Evolutionary conservation across 805 yeast species (phyloP), one percentile per base, ranked within the genome.

Genomic region (Hanseniaspora nectarophila): DNA sequence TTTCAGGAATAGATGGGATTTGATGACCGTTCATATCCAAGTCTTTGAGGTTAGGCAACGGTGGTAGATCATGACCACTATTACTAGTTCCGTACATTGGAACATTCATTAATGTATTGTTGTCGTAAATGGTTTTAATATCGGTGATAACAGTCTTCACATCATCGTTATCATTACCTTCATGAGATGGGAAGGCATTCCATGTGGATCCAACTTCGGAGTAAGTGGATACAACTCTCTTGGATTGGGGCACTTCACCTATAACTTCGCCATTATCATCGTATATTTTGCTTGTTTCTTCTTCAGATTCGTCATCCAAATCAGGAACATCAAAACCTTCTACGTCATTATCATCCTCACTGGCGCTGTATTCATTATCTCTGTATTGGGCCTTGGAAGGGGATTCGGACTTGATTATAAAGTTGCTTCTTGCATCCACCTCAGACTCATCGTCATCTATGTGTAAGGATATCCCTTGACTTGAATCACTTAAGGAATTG

Each of bases 61-160:
- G 69, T 15, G 70, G 70, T 28, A 64, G 35, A 16, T 58, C 58
- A 29, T 56, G 56, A 35, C 60, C 57, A 34, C 61, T 63, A 3
- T 61, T 51, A 2, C 62, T 56, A 9, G 64, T 43, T 1, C 67
- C 69, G 9, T 42, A 42, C 45, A 42, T 42, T 2, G 70, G 70
- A 26, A 66, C 69, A 51, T 66, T 66, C 56, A 60, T 63, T 9
- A 65, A 54, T 5, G 70, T 66, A 37, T 58, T 63, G 55, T 66
- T 66, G 50, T 66, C 70, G 45, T 64, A 66, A 4, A 66, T 48
- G 1, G 70, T 66, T 39, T 63, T 64, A 5, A 67, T 62, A 50
- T 66, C 70, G 13, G 57, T 56, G 6, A 66, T 61, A 13, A 51
- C 33, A 1, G 69, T 66, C 37, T 62, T 63, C 23, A 65, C 54